These are phyloP conservation scores for Capsicum rhomboideum DNA, from an alignment of 257 asterid species.

Conservation along the genomic window DNA sequence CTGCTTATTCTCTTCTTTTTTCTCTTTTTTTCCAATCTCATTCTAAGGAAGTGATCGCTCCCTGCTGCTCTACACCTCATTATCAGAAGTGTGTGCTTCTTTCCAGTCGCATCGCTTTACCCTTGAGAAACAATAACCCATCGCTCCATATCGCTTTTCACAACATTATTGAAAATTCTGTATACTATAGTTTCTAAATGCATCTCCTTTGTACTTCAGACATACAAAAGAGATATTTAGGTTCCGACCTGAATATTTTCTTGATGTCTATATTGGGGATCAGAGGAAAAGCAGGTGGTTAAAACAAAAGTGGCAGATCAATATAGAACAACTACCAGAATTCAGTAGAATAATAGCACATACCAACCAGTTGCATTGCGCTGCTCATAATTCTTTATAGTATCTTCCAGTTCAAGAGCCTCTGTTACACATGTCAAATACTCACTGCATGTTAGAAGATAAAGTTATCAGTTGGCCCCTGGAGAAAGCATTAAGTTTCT, in stretches of 20 bases:
- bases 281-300: not conserved
- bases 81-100: not conserved
- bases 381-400: conserved; percentile 83
- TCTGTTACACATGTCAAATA: conserved; percentile 83
- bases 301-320: conserved; percentile 1
- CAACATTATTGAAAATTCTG: not conserved
- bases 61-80: not conserved
- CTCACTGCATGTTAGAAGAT: conserved; percentile 54
- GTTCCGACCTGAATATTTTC: not conserved
- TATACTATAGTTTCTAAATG: not conserved
- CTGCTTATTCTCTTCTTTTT: not conserved
- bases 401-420: conserved; percentile 97
- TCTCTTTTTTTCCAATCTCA: not conserved
- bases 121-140: not conserved
- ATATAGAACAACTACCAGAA: conserved; percentile 3
- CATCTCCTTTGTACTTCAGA: not conserved
- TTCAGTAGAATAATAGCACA: conserved; percentile 21
- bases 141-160: not conserved
- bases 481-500: not conserved
- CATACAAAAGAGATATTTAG: not conserved
- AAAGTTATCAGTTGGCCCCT: conserved; percentile 1
- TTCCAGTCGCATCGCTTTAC: not conserved
- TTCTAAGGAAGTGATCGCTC: not conserved
- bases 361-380: conserved; percentile 88
- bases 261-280: not conserved